These are phyloP conservation scores for Botrytis sinoallii DNA, from an alignment of 2,329 filamentous ascomycete species.

Conservation along the genomic window DNA sequence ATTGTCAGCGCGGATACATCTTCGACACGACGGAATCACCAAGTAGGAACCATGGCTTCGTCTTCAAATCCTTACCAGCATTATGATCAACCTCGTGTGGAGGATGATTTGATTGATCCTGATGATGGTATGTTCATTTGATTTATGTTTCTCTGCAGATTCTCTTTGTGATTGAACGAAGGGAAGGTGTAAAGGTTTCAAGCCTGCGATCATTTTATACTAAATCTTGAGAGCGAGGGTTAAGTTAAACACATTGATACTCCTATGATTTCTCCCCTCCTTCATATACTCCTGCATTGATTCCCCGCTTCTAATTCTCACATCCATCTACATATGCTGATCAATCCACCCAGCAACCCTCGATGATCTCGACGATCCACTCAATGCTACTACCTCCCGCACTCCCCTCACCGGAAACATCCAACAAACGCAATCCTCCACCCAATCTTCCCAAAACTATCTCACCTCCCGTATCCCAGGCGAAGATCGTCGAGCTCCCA, in stretches of 20 bases:
- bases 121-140: slow-evolving; percentile 61
- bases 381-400: slow-evolving; percentile 72
- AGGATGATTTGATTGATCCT: slow-evolving; percentile 71
- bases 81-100: slow-evolving; percentile 58
- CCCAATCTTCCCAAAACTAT: slow-evolving; percentile 69
- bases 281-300: background rate
- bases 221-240: background rate
- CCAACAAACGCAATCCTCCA: slow-evolving; percentile 47
- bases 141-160: background rate
- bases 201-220: background rate
- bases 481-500: slow-evolving; percentile 84
- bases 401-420: slow-evolving; percentile 85
- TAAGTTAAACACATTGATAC: background rate
- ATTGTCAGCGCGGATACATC: background rate
- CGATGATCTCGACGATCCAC: slow-evolving; percentile 89
- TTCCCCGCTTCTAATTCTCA: background rate
- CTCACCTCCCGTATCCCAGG: slow-evolving; percentile 87
- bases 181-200: background rate
- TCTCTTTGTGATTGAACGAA: background rate
- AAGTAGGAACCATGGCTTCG: slow-evolving; percentile 34
- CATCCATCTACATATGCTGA: background rate
- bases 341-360: slow-evolving; percentile 22
- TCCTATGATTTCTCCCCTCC: background rate
- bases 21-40: background rate
- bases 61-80: slow-evolving; percentile 51